Base-by-base conservation (phyloP, 805 yeast species). In the Starmerella stigmatis region DNA sequence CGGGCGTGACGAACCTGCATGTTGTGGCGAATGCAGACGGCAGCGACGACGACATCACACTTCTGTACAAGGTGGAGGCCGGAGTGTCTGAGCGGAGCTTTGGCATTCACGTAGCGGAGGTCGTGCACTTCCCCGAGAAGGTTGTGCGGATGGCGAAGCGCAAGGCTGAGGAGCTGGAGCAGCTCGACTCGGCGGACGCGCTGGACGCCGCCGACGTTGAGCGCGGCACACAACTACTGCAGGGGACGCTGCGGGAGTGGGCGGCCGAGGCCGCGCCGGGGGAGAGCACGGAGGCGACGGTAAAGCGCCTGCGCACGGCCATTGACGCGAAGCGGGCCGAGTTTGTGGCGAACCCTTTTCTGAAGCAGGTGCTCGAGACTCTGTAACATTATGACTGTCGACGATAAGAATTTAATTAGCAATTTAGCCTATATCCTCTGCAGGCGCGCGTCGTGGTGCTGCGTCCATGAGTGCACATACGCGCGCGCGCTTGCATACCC, bases 81-180 rank as follows among this genome's bases (percentile, higher is more conserved):
- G 98, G 98, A n/a, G 77, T 88, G 41, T 80, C 94, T 2, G 95
- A 86, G 62, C 92, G 88, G 63, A 86, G 96, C 0, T 92, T 92
- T 66, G 98, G 98, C 64, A 88, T 92, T 39, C 94, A 92, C 61
- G 98, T 92, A 37, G 97, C 97, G 0, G 96, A 92, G 64, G 78
- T 89, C 25, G 97, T 89, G 16, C 81, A 84, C 54, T 92, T 92
- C 63, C 98, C 97, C 2, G 67, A 69, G 20, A 92, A 92, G 63
- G 92, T 92, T 41, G 78, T 92, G 39, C 73, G 76, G 46, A 92
- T 92, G 97, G 96, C 98, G 8, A 92, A 89, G 60, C 75, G 97
- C 49, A 89, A 89, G 62, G 94, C 96, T 0, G 68, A 73, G 5
- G 97, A 92, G 58, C 69, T 92, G 43, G 94, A 85, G 61, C 83